These are phyloP conservation scores for Esteya vermicola DNA, from an alignment of 2,329 filamentous ascomycete genomes.

Conservation along the genomic window DNA sequence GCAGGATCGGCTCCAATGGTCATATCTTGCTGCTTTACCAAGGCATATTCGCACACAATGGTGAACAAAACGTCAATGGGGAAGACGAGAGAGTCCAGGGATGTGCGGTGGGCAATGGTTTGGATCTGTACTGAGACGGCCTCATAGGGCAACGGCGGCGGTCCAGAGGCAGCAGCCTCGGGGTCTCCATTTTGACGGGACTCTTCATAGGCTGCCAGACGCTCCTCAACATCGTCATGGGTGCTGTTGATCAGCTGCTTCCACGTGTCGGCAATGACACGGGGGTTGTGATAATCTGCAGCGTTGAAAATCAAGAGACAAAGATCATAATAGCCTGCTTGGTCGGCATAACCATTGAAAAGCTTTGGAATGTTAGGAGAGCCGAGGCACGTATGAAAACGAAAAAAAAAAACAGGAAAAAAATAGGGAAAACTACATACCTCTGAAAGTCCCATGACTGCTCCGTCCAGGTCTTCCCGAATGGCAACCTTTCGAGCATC, in stretches of 20 bases:
- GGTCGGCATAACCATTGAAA: conserved; percentile 86
- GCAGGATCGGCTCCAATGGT: conserved; percentile 40
- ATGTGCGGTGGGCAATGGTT: conserved; percentile 50
- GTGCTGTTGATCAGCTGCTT: conserved; percentile 61
- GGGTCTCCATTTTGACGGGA: conserved; percentile 19
- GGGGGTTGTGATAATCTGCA: conserved; percentile 78
- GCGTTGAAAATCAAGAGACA: conserved; percentile 85
- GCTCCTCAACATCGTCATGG: conserved; percentile 40
- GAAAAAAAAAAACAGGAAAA: not conserved
- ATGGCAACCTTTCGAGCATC: conserved; percentile 50
- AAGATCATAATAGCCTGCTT: conserved; percentile 78
- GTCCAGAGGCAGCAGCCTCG: conserved; percentile 16
- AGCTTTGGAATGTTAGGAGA: conserved; percentile 36
- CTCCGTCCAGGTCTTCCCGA: conserved; percentile 56
- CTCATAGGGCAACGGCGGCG: conserved; percentile 51
- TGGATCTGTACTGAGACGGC: conserved; percentile 49
- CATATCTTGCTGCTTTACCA: conserved; percentile 42
- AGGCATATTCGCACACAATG: conserved; percentile 47
- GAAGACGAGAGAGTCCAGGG: conserved; percentile 52
- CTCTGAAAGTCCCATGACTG: conserved; percentile 59
- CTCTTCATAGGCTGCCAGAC: conserved; percentile 21
- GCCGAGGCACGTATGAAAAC: conserved; percentile 6
- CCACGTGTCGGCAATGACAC: conserved; percentile 78
- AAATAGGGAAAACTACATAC: conserved; percentile 33
- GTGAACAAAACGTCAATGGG: conserved; percentile 46